Evolutionary conservation across 225 moss, liverwort and hornwort species (phyloP), one percentile per base, ranked within the genome.

Genomic region (Anthoceros angustus): DNA sequence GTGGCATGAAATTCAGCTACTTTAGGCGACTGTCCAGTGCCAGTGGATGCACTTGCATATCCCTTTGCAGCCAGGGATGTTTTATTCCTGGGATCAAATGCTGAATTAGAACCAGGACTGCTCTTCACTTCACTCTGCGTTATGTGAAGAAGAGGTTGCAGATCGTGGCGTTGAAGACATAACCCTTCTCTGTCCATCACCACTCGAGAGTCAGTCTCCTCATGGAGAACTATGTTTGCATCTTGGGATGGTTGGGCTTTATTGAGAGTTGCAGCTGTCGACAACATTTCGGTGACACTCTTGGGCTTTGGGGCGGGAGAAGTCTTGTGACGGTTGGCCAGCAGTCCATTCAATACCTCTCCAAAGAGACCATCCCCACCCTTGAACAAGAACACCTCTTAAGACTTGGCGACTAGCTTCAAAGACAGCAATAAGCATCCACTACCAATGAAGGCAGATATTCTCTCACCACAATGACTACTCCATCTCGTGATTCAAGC

Each of bases 351-450:
- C 67, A 90, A 40, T 41, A 95, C 90, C 79, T 95, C 90, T 55
- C 88, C 86, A 67, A 90, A 95, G 41, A 91, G 74, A 68, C 94
- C 94, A 78, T 95, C 94, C 78, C 94, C 94, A 64, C 94, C 94
- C 94, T 94, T 76, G 66, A 70, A 42, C 40, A 66, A 42, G 18
- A 43, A 42, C 25, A 16, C 10, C 12, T 21, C 18, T 45, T 25
- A 10, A 45, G 12, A 20, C 24, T 42, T n/a, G 40, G 10, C 66
- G 40, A 12, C 9, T 18, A 26, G 26, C 63, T 63, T 39, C 23
- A 42, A 66, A 42, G n/a, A 65, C 21, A 65, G 18, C 40, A 40
- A 39, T 41, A 62, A 41, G 38, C 10, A 39, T 2, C 41, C 24
- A 39, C 2, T 23, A 64, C 64, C 15, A 20, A 64, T 20, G 7